These are phyloP conservation scores for Psidium guajava DNA, from an alignment of 345 rosid genomes.

Conservation along the genomic window DNA sequence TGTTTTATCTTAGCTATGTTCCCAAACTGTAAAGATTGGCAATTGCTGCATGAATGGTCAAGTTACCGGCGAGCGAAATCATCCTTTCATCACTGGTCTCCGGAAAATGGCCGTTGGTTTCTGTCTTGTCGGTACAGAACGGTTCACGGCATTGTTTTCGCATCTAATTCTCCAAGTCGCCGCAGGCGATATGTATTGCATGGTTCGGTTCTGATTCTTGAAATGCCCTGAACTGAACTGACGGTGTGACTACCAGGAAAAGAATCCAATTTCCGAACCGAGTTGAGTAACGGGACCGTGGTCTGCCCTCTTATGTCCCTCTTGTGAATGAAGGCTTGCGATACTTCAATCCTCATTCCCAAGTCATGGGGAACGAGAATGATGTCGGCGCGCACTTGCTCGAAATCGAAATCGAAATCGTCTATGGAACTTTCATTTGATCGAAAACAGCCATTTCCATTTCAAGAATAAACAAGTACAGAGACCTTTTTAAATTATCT, in stretches of 20 bases:
- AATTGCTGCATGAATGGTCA: neutral
- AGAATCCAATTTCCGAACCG: neutral
- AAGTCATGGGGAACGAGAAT: neutral
- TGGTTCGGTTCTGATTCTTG: neutral
- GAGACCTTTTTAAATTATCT: neutral
- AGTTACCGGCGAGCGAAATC: neutral
- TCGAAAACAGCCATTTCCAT: neutral
- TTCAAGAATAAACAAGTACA: neutral
- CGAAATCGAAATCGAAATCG: neutral
- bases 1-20: neutral
- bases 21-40: neutral
- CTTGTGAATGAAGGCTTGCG: neutral
- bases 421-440: neutral
- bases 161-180: neutral
- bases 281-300: neutral
- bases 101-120: neutral
- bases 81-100: neutral
- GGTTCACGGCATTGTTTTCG: neutral
- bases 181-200: neutral
- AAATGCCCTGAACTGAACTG: neutral
- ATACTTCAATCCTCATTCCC: neutral
- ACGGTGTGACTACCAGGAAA: neutral
- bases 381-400: neutral
- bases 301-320: neutral
- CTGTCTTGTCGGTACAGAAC: neutral